Conservation (phyloP, 1,284 basidiomycete genomes). For the Ceratobasidium theobromae region DNA sequence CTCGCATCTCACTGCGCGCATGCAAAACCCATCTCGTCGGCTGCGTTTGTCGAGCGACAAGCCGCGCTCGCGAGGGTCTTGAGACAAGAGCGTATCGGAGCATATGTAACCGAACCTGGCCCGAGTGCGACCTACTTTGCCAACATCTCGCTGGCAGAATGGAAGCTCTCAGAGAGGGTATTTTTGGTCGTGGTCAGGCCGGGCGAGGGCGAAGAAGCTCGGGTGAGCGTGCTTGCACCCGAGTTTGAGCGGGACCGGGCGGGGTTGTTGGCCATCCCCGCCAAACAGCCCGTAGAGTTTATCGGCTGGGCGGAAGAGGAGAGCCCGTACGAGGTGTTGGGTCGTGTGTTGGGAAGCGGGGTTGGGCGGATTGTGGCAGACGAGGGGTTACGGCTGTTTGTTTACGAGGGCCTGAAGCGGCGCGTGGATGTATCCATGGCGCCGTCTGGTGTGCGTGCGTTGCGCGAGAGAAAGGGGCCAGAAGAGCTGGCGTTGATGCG, state of each 20-base stretch:
- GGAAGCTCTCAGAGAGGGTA: slow-evolving; percentile 76
- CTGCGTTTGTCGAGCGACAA: slow-evolving; percentile 58
- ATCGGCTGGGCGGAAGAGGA: slow-evolving; percentile 74
- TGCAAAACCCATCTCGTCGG: slow-evolving; percentile 51
- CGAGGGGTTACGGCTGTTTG: slow-evolving; percentile 51
- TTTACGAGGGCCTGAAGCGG: slow-evolving; percentile 50
- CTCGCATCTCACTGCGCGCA: slow-evolving; percentile 55
- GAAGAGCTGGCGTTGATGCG: slow-evolving; percentile 71
- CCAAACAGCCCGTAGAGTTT: slow-evolving; percentile 53
- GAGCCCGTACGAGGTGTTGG: slow-evolving; percentile 62
- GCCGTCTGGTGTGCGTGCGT: slow-evolving; percentile 54
- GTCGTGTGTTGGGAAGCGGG: slow-evolving; percentile 47
- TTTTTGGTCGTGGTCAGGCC: slow-evolving; percentile 68
- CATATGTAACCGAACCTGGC: slow-evolving; percentile 75
- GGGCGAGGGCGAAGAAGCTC: too few relatives aligned
- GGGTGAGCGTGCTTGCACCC: slow-evolving; percentile 68
- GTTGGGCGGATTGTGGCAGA: slow-evolving; percentile 60
- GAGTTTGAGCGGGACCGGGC: slow-evolving; percentile 76
- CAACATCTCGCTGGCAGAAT: slow-evolving; percentile 63
- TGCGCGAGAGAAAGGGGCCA: slow-evolving; percentile 73
- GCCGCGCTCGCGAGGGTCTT: slow-evolving; percentile 54
- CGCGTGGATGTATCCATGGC: slow-evolving; percentile 53
- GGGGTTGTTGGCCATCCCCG: slow-evolving; percentile 49
- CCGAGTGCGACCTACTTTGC: slow-evolving; percentile 69
- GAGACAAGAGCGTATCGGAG: slow-evolving; percentile 53